Evolutionary conservation across 202 grass and related monocot species (phyloP), one percentile per base, ranked within the genome.

Genomic region (Carex arenaria): DNA sequence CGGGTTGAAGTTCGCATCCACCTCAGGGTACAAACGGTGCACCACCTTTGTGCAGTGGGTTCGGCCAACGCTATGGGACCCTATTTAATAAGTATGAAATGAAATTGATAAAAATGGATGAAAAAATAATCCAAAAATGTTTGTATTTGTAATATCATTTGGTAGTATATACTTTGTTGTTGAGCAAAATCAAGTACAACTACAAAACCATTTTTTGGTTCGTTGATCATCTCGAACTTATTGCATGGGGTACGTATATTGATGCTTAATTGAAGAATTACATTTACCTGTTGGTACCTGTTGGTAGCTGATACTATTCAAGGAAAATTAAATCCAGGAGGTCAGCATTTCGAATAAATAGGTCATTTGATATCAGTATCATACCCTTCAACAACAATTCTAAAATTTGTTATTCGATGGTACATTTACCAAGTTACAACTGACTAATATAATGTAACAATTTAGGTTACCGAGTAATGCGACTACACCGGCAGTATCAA

Each of bases 1-100:
- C 0, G 84, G 84, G 52, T 91, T 88, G 1, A 97, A 15, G 53
- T 40, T 79, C 10, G 71, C 78, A 80, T 96, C 93, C 18, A 91
- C 43, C 4, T 67, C 23, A 9, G 93, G 93, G 84, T 97, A 91
- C 31, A 97, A 85, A 26, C 91, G 9, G 0, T 5, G 79, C 1
- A 93, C 93, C 1, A 97, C 83, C 84, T 97, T 97, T 72, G 28
- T 45, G 74, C 91, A 97, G 81, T 97, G 93, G 0, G 93, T 91
- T 43, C 89, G 87, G 9, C 93, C 93, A 1, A 96, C 90, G 3
- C 90, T 93, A 77, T 96, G 93, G 13, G 89, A 87, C 60, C 90
- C 93, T 75, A 23, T 31, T 6, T 38, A 38, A 38, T 17, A 18
- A 75, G 26, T 47, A 55, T 32, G 6, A 55, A 55, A 10, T 75